Evolutionary conservation across 176 grass and related monocot genomes (phyloP).

Genomic region (Avena eriantha): DNA sequence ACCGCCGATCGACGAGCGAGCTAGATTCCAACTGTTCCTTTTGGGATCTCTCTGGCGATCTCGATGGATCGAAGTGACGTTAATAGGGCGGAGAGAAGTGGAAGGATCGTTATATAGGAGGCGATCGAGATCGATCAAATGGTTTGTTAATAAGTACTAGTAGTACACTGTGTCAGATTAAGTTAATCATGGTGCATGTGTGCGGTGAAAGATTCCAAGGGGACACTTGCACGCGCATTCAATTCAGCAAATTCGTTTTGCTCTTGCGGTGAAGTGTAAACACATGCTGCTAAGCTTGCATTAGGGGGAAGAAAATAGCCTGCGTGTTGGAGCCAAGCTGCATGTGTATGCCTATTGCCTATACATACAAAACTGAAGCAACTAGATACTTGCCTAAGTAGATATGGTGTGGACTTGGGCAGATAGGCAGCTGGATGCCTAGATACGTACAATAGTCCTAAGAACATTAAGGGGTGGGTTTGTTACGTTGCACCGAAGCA

Average conservation of each 20-base stretch:
- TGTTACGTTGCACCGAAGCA: not conserved
- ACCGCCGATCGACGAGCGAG: not conserved
- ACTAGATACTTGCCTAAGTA: not conserved
- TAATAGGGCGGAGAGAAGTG: slow-evolving; percentile 22
- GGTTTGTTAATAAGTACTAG: not conserved
- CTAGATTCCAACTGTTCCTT: not conserved
- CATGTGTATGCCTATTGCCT: not conserved
- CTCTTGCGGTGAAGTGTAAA: not conserved
- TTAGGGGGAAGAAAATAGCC: not conserved
- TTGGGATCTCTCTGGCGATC: slow-evolving; percentile 18
- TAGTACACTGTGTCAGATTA: slow-evolving; percentile 3
- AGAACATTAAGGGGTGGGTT: not conserved
- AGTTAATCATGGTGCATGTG: slow-evolving; percentile 10
- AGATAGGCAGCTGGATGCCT: not conserved
- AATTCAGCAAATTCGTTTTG: not conserved
- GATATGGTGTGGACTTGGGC: not conserved
- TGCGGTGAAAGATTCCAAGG: slow-evolving; percentile 31
- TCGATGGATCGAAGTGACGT: slow-evolving; percentile 8
- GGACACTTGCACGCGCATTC: slow-evolving; percentile 5
- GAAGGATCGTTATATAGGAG: slow-evolving; percentile 44
- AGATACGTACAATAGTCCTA: not conserved
- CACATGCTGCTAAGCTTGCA: not conserved
- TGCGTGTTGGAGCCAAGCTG: not conserved
- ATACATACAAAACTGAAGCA: not conserved
- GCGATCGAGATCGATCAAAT: not conserved